These are phyloP conservation scores for Daldinia eschscholtzii DNA, from an alignment of 2,329 filamentous ascomycete species.

Conservation along the genomic window DNA sequence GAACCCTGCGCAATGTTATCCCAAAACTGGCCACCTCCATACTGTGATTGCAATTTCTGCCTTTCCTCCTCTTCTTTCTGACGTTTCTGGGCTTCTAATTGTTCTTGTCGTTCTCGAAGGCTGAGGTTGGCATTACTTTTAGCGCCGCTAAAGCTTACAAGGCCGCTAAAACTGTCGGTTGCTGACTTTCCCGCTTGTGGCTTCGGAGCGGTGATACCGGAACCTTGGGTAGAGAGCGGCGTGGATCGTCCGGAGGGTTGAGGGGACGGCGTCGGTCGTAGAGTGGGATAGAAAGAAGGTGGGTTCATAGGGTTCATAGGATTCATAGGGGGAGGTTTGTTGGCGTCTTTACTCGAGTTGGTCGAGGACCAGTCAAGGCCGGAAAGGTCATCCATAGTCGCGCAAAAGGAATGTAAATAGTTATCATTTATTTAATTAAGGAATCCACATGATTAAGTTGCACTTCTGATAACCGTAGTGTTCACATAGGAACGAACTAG, in stretches of 20 bases:
- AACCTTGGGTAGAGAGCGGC: slow-evolving; percentile 65
- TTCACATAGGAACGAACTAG: slow-evolving; percentile 20
- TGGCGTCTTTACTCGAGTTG: slow-evolving; percentile 46
- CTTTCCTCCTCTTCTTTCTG: slow-evolving; percentile 80
- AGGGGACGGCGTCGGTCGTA: slow-evolving; percentile 69
- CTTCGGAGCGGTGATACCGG: slow-evolving; percentile 60
- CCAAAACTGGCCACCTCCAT: slow-evolving; percentile 82
- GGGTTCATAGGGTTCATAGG: slow-evolving; percentile 50
- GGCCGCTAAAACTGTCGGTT: slow-evolving; percentile 81
- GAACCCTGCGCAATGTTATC: slow-evolving; percentile 73
- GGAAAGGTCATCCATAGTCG: slow-evolving; percentile 54
- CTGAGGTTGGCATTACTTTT: slow-evolving; percentile 78
- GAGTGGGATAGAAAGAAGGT: slow-evolving; percentile 54
- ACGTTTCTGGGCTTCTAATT: slow-evolving; percentile 73
- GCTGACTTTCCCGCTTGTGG: slow-evolving; percentile 63
- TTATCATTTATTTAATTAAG: slow-evolving; percentile 48
- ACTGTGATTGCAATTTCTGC: slow-evolving; percentile 80
- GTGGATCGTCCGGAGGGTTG: slow-evolving; percentile 68
- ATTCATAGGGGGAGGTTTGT: slow-evolving; percentile 48
- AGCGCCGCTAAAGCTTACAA: slow-evolving; percentile 73
- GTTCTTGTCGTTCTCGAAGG: slow-evolving; percentile 81
- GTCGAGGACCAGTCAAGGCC: slow-evolving; percentile 53
- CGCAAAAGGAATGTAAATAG: slow-evolving; percentile 22
- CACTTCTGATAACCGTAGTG: slow-evolving; percentile 13
- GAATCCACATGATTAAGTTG: slow-evolving; percentile 38